Evolutionary conservation across 345 rosid species (phyloP), one percentile per base, ranked within the genome.

Genomic region (Citrus hindsii): DNA sequence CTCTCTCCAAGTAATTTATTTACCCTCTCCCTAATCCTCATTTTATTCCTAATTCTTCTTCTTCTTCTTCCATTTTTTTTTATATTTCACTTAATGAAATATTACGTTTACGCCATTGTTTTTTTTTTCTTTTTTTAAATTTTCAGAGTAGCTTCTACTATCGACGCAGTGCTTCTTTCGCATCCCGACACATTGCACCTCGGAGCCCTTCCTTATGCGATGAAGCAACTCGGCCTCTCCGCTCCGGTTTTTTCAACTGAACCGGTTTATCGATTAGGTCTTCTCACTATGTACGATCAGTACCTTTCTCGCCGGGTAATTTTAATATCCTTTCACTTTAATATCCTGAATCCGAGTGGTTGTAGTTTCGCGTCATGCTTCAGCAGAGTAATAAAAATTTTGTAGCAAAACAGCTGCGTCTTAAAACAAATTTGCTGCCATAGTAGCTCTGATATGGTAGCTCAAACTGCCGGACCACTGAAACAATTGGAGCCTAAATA

Each of bases 231-330:
- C 65, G 95, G 98, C 64, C 95, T 96, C 74, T 88, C 94, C 3
- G 97, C 98, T 81, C 93, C 97, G 0, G 88, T 94, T 80, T 96
- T 82, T 77, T 90, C 95, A 5, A 94, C 98, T 9, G 98, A 94
- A 75, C 99, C 99, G 19, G 95, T 94, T 55, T 79, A 73, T 38
- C 81, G 98, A 82, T 81, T 94, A 68, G 99, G 99, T 67, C 92
- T 94, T 1, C 94, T 96, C 77, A 94, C 99, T 21, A 91, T 96
- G 98, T 96, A 96, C 64, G 98, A 94, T 76, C 99, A 96, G 80
- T 94, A 83, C 77, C 86, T 94, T 76, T 89, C 99, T 0, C 92
- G 95, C 60, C 92, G 92, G 97, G 98, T 95, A 83, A 76, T 37
- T 78, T 46, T 24, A 58, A 56, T 4, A 16, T 61, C 19, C 3